These are phyloP conservation scores for Eucalyptus lansdowneana DNA, from an alignment of 345 rosid species.

Conservation along the genomic window DNA sequence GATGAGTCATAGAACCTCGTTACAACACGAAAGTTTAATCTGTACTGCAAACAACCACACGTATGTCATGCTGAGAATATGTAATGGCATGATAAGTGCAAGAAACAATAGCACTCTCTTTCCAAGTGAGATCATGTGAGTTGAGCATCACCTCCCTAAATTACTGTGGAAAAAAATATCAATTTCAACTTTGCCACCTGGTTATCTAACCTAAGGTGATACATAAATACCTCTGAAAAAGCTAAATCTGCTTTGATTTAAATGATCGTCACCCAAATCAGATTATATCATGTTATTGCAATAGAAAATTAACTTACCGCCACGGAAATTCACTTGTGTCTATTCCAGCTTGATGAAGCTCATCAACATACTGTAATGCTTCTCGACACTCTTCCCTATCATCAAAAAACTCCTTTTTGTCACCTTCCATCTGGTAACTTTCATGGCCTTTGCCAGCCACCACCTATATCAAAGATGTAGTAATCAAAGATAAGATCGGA, in stretches of 20 bases:
- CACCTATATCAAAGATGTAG: conserved; percentile 29
- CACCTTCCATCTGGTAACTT: conserved; percentile 70
- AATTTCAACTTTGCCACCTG: neutral
- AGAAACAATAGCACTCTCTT: neutral
- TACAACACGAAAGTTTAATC: neutral
- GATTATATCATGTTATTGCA: neutral
- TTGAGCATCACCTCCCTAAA: neutral
- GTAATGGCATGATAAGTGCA: neutral
- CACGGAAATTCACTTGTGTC: conserved; percentile 98
- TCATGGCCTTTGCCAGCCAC: conserved; percentile 95
- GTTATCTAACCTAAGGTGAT: neutral
- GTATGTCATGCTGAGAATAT: neutral
- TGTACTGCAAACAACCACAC: neutral
- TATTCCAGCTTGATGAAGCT: conserved; percentile 95
- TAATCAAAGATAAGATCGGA: neutral
- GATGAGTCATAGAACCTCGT: neutral
- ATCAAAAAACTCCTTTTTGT: conserved; percentile 72
- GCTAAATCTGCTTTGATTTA: neutral
- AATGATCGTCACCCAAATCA: neutral
- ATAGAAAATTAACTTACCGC: conserved; percentile 45
- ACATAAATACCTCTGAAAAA: neutral
- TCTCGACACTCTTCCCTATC: conserved; percentile 89
- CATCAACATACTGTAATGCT: conserved; percentile 90
- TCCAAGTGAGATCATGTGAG: neutral
- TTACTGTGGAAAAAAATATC: neutral